phyloP scores from a whole-genome alignment of 164 flowering plant species.

The Vitis rupestris region DNA sequence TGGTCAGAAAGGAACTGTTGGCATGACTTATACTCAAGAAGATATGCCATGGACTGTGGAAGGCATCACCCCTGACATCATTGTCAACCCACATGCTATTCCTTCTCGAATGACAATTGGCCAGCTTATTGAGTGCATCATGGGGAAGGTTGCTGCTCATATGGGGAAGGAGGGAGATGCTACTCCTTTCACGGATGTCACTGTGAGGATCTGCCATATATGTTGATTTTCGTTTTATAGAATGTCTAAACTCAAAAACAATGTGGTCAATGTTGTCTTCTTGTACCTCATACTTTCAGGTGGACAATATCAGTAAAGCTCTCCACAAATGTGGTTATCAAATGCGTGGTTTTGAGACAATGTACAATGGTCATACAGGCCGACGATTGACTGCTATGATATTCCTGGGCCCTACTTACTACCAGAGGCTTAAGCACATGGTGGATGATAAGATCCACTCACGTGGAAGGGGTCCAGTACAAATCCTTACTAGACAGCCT shows the following conservation, averaged over 20 bases:
- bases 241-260: no score
- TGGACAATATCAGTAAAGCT: slow-evolving; percentile 64
- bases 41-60: slow-evolving; percentile 99
- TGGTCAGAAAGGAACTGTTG: slow-evolving; percentile 97
- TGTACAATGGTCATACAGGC: slow-evolving; percentile 77
- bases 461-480: slow-evolving; percentile 96
- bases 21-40: slow-evolving; percentile 96
- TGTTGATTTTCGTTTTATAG: no score
- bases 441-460: slow-evolving; percentile 94
- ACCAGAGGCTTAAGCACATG: slow-evolving; percentile 72
- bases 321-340: slow-evolving; percentile 74
- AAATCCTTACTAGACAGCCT: slow-evolving; percentile 96
- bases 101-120: slow-evolving; percentile 99
- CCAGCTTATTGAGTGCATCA: slow-evolving; percentile 96
- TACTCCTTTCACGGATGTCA: slow-evolving; percentile 95
- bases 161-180: slow-evolving; percentile 99
- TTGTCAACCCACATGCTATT: slow-evolving; percentile 97
- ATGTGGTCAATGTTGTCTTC: no score
- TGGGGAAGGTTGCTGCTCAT: slow-evolving; percentile 99
- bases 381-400: slow-evolving; percentile 49
- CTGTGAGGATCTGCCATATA: slow-evolving; percentile 45
- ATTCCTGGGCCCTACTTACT: slow-evolving; percentile 69
- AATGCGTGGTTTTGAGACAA: slow-evolving; percentile 70
- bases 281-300: slow-evolving; percentile 18
- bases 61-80: slow-evolving; percentile 94